Base-by-base conservation (phyloP, 306 rosid species). In the Trifolium subterraneum region DNA sequence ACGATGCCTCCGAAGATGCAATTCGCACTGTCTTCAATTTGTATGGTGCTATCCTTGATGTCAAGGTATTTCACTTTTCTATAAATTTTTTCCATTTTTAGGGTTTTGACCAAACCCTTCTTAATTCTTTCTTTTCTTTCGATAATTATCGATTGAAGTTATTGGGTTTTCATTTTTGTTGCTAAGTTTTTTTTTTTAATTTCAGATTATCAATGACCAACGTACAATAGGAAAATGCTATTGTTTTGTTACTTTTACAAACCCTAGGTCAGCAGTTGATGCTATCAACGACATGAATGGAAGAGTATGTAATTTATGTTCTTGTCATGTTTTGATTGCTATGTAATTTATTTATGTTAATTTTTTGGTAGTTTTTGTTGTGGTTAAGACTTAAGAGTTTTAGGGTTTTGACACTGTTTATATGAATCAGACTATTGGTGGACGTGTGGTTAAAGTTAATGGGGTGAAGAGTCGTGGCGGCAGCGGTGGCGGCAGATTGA, bases 281-380 rank as follows among this genome's bases (percentile, higher is more conserved):
- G 99, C 99, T 58, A 94, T 94, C 71, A 81, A 83, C 45, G 95
- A 85, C 75, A 90, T 94, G 99, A 91, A 94, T 75, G 99, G 97
- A 79, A 86, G 95, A 84, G 99, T 94, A 84, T 65, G 89, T 73
- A 39, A 38, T 70, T 74, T 73, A 16, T 80, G 55, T 23, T 77
- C 13, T 60, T 29, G 9, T 38, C 45, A 6, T 73, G 12, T 39
- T 80, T 62, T 54, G 8, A 8, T 52, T 33, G 19, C 7, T 25
- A 12, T 12, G 36, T 25, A 6, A 8, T 56, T 23, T 13, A 7
- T 13, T 13, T 25, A 2, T 4, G 31, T 25, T 50, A 31, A 38
- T 31, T 27, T 51, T 55, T 55, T 84, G 36, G 48, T 50, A 52
- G 10, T 65, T 29, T 23, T 70, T 54, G 23, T 56, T 68, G 16